phyloP scores from a whole-genome alignment of 371 early-diverging fungal genomes.

The Batkoa obscura region DNA sequence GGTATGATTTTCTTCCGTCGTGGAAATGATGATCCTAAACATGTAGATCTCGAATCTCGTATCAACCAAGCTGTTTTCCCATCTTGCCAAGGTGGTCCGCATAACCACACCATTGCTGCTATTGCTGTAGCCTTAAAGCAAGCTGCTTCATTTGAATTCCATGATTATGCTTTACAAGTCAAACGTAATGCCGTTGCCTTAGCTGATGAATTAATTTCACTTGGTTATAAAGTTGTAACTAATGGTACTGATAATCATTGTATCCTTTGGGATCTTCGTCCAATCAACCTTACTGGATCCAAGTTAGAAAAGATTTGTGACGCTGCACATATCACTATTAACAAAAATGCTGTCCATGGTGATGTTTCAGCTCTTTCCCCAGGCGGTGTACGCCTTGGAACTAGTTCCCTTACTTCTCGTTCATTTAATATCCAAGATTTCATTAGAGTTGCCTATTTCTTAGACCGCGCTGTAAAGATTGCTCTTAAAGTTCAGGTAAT shows the following conservation, averaged over 20 bases:
- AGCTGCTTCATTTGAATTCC: conserved; percentile 81
- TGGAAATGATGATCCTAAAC: conserved; percentile 43
- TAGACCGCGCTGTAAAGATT: conserved; percentile 82
- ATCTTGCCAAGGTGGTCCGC: conserved; percentile 96
- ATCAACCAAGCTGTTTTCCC: conserved; percentile 99
- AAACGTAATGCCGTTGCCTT: conserved; percentile 72
- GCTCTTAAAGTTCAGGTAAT: conserved; percentile 45
- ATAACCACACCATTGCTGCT: conserved; percentile 99
- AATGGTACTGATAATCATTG: conserved; percentile 93
- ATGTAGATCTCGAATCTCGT: conserved; percentile 69
- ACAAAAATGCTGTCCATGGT: conserved; percentile 87
- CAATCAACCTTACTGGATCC: conserved; percentile 62
- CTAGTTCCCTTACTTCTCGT: conserved; percentile 78
- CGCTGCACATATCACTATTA: conserved; percentile 58
- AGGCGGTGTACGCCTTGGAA: conserved; percentile 82
- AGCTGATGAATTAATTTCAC: conserved; percentile 39
- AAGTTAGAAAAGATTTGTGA: conserved; percentile 95
- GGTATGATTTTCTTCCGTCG: conserved; percentile 97
- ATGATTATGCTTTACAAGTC: conserved; percentile 85
- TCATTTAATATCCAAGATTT: conserved; percentile 76
- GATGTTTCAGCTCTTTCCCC: conserved; percentile 79
- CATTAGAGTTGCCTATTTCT: conserved; percentile 59
- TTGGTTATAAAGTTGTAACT: conserved; percentile 80
- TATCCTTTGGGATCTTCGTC: conserved; percentile 79
- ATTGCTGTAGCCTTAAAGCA: conserved; percentile 97